These are phyloP conservation scores for Vararia minispora DNA, from an alignment of 768 basidiomycete species.

Conservation along the genomic window DNA sequence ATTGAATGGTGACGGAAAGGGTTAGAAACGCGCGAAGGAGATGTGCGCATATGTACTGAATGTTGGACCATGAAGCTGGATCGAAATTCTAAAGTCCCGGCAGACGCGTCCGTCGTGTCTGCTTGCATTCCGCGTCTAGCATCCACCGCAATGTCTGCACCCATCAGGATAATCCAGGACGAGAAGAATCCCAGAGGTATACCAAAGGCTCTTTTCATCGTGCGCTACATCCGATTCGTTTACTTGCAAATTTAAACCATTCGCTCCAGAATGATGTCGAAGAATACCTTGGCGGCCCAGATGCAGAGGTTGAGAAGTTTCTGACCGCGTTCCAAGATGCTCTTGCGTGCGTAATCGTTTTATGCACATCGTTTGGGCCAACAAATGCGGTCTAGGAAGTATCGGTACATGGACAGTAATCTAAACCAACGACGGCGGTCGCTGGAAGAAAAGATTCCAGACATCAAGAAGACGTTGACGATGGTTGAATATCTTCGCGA, in stretches of 20 bases:
- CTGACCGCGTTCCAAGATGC: conserved; percentile 85
- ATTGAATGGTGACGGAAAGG: too few species aligned
- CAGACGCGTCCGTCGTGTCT: too few species aligned
- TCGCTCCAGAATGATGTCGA: conserved; percentile 67
- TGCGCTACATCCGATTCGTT: conserved; percentile 24
- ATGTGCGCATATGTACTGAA: too few species aligned
- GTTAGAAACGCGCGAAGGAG: too few species aligned
- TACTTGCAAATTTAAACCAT: neutral
- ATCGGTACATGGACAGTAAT: conserved; percentile 94
- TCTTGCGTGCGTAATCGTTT: conserved; percentile 59
- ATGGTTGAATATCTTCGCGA: conserved; percentile 81
- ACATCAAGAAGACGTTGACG: conserved; percentile 82
- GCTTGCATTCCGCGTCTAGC: neutral
- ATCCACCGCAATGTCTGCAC: conserved; percentile 12
- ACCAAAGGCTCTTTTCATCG: conserved; percentile 91
- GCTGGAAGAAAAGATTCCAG: conserved; percentile 91
- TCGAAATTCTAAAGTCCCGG: too few species aligned
- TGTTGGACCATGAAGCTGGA: too few species aligned
- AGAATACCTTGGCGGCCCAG: conserved; percentile 70
- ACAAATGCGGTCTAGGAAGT: conserved; percentile 58
- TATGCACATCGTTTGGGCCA: neutral
- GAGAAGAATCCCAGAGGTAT: conserved; percentile 86
- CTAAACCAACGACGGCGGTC: conserved; percentile 66
- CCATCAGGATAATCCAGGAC: conserved; percentile 18
- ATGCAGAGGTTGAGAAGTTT: conserved; percentile 66